A percentile compares a stretch with the other conserved stretches of the same genome.
Evolutionary conservation across 2,329 filamentous ascomycete genomes (phyloP).

Genomic region (Colletotrichum incanum): DNA sequence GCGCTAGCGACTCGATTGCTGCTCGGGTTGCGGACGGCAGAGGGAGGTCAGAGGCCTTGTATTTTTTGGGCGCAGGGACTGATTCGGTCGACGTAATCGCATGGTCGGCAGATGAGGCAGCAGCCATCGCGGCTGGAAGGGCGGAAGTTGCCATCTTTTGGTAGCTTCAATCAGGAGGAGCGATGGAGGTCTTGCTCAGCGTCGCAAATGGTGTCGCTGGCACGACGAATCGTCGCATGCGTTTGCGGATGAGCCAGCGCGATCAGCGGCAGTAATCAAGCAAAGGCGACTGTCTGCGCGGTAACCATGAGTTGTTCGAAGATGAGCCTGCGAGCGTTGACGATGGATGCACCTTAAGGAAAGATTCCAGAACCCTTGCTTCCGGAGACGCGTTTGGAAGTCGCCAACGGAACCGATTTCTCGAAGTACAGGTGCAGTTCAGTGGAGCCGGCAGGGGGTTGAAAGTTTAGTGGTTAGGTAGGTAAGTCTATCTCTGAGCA

Average conservation of each 20-base stretch:
- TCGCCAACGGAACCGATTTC: constrained; percentile 17
- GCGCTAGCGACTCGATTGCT: constrained; percentile 82
- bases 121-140: constrained; percentile 24
- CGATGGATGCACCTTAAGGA: not conserved
- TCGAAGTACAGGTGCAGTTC: constrained; percentile 18
- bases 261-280: not conserved
- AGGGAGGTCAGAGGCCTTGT: constrained; percentile 83
- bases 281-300: not conserved
- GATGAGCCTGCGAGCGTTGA: not conserved
- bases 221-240: not conserved
- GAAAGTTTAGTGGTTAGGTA: constrained; percentile 20
- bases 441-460: constrained; percentile 29
- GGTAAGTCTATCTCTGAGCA: constrained; percentile 9
- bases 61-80: constrained; percentile 58
- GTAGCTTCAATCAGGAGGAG: not conserved
- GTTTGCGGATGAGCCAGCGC: not conserved
- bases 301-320: not conserved
- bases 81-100: constrained; percentile 6
- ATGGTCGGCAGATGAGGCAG: constrained; percentile 17
- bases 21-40: constrained; percentile 80
- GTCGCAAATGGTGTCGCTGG: constrained; percentile 17
- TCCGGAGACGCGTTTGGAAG: constrained; percentile 30
- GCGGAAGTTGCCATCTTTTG: constrained; percentile 28
- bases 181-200: not conserved
- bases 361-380: constrained; percentile 24